Evolutionary conservation across 2,329 filamentous ascomycete species (phyloP).

Genomic region (Cryoendolithus antarcticus): DNA sequence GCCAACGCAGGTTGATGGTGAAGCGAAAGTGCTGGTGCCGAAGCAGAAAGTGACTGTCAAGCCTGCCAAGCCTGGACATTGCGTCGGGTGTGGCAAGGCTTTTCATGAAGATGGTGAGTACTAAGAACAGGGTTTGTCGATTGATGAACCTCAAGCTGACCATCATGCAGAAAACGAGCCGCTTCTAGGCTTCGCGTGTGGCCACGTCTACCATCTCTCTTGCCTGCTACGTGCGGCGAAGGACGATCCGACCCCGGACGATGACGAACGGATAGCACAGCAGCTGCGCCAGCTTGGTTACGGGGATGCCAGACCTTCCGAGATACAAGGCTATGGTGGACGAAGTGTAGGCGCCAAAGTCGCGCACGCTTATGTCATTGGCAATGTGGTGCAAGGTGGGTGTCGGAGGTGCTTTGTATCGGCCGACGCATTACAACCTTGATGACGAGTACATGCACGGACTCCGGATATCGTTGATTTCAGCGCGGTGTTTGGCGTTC

Average conservation of each 20-base stretch:
- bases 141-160: background rate
- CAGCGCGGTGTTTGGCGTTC: too few species aligned
- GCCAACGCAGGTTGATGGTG: slow-evolving; percentile 14
- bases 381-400: slow-evolving; percentile 46
- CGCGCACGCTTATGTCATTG: slow-evolving; percentile 66
- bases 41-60: slow-evolving; percentile 14
- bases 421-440: slow-evolving; percentile 4
- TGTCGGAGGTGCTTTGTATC: slow-evolving; percentile 13
- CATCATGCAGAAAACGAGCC: slow-evolving; percentile 49
- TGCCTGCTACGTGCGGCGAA: slow-evolving; percentile 45
- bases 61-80: slow-evolving; percentile 24
- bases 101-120: slow-evolving; percentile 27
- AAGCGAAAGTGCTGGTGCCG: slow-evolving; percentile 12
- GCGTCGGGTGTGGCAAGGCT: slow-evolving; percentile 25
- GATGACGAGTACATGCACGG: too few species aligned
- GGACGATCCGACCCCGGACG: slow-evolving; percentile 24
- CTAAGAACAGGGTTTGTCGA: too few species aligned
- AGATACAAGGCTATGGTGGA: slow-evolving; percentile 28
- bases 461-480: too few species aligned
- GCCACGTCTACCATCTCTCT: slow-evolving; percentile 66
- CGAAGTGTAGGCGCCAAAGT: slow-evolving; percentile 76
- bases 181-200: slow-evolving; percentile 68
- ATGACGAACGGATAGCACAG: slow-evolving; percentile 9
- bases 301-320: slow-evolving; percentile 29
- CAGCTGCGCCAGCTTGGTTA: slow-evolving; percentile 30